Evolutionary conservation across 495 filamentous ascomycete genomes (phyloP).

Genomic region (Cryomyces minteri): DNA sequence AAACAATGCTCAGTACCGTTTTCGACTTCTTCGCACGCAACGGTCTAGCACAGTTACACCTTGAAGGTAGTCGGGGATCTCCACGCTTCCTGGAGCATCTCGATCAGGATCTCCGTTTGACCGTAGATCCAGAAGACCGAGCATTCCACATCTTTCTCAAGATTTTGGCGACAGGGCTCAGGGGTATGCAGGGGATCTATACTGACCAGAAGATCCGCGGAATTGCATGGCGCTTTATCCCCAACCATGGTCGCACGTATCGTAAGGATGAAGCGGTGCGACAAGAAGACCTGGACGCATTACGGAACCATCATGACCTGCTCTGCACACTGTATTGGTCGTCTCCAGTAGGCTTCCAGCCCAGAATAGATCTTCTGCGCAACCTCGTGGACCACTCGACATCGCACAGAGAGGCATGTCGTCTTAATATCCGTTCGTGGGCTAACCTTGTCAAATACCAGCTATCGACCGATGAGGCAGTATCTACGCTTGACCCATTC

Average conservation of each 20-base stretch:
- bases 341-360: slow-evolving; percentile 52
- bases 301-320: slow-evolving; percentile 88
- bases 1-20: slow-evolving; percentile 53
- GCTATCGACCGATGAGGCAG: slow-evolving; percentile 30
- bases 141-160: slow-evolving; percentile 93
- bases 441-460: slow-evolving; percentile 59
- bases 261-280: slow-evolving; percentile 62
- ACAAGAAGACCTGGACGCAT: slow-evolving; percentile 60
- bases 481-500: slow-evolving; percentile 15
- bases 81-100: slow-evolving; percentile 64
- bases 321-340: slow-evolving; percentile 79
- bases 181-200: slow-evolving; percentile 35
- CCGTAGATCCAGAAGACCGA: slow-evolving; percentile 47
- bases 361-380: slow-evolving; percentile 49
- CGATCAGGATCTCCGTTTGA: slow-evolving; percentile 37
- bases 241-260: slow-evolving; percentile 75
- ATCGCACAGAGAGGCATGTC: slow-evolving; percentile 74
- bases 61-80: slow-evolving; percentile 60
- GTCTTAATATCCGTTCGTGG: slow-evolving; percentile 72
- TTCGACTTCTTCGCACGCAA: slow-evolving; percentile 85
- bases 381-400: slow-evolving; percentile 58
- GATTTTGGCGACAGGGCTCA: slow-evolving; percentile 51
- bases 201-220: slow-evolving; percentile 57
- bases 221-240: slow-evolving; percentile 60
- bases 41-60: slow-evolving; percentile 50